These are phyloP conservation scores for Hibiscus trionum DNA, from an alignment of 345 rosid species.

Conservation along the genomic window DNA sequence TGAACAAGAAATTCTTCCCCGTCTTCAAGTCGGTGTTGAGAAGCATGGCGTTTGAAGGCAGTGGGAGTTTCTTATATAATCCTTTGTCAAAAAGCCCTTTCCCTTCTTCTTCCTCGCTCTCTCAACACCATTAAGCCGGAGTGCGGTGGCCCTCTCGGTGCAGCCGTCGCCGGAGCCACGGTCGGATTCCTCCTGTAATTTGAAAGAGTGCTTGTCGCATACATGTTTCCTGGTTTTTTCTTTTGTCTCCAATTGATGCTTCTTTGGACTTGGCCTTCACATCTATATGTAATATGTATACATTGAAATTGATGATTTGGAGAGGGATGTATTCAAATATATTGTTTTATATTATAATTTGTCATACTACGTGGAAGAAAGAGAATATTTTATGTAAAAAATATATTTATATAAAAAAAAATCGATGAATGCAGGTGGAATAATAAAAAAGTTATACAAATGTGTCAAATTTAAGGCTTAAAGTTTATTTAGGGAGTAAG, in stretches of 20 bases:
- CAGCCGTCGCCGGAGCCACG: conserved; percentile 35
- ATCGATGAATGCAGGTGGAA: no score
- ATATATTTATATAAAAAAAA: no score
- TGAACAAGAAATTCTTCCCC: conserved; percentile 29
- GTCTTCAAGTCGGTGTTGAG: background rate
- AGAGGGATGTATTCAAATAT: background rate
- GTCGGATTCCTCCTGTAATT: conserved; percentile 31
- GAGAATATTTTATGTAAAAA: no score
- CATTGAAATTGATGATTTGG: background rate
- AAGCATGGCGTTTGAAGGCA: conserved; percentile 47
- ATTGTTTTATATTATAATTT: no score
- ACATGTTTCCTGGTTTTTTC: conserved; percentile 12
- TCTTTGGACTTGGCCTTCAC: background rate
- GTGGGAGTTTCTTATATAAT: conserved; percentile 29
- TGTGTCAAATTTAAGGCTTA: no score
- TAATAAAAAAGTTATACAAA: no score
- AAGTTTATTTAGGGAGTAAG: no score
- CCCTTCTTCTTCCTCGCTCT: conserved; percentile 36
- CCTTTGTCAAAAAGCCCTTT: conserved; percentile 13
- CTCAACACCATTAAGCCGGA: conserved; percentile 50
- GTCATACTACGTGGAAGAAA: no score
- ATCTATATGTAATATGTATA: background rate
- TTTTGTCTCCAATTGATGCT: background rate
- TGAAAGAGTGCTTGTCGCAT: conserved; percentile 47
- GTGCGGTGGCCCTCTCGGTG: conserved; percentile 17